A percentile compares a stretch with the other conserved stretches of the same genome.
Evolutionary conservation across 2,329 filamentous ascomycete species (phyloP).

Genomic region (Davidsoniella australis): DNA sequence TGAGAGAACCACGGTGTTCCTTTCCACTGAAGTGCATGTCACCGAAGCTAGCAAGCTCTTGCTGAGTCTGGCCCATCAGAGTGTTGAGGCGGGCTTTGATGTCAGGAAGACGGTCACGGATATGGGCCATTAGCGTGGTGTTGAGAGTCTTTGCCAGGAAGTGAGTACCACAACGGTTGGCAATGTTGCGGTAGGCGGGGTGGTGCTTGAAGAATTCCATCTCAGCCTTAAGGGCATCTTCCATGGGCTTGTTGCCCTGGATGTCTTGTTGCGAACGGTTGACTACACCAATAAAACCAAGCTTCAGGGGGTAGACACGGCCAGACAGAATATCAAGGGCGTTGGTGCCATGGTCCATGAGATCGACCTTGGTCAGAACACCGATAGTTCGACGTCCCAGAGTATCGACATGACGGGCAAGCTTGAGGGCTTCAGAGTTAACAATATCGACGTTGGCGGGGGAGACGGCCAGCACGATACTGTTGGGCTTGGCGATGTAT

Average conservation of each 20-base stretch:
- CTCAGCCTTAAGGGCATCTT: conserved; percentile 79
- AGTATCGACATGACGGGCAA: conserved; percentile 90
- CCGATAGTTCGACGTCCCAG: conserved; percentile 90
- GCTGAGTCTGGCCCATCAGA: conserved; percentile 98
- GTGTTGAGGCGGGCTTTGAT: conserved; percentile 97
- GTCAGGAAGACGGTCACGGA: conserved; percentile 85
- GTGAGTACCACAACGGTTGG: conserved; percentile 79
- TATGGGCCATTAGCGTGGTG: conserved; percentile 87
- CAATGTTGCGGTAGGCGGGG: conserved; percentile 92
- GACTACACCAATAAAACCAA: conserved; percentile 95
- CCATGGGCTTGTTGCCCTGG: conserved; percentile 83
- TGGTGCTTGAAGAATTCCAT: conserved; percentile 94
- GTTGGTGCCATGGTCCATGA: conserved; percentile 98
- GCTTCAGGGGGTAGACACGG: conserved; percentile 86
- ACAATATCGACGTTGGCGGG: conserved; percentile 96
- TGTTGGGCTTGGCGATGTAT: conserved; percentile 98
- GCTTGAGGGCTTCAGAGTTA: conserved; percentile 92
- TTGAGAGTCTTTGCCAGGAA: conserved; percentile 91
- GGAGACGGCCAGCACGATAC: conserved; percentile 89
- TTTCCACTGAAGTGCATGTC: conserved; percentile 96
- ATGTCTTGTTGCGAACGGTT: conserved; percentile 98
- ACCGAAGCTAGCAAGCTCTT: conserved; percentile 93
- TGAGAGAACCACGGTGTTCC: conserved; percentile 86
- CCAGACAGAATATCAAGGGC: conserved; percentile 95
- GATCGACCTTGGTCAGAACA: conserved; percentile 87